Percentiles rank a stretch among this genome's conserved stretches.
Conservation (phyloP, 1,284 basidiomycete species). For the Puccinia novopanici region DNA sequence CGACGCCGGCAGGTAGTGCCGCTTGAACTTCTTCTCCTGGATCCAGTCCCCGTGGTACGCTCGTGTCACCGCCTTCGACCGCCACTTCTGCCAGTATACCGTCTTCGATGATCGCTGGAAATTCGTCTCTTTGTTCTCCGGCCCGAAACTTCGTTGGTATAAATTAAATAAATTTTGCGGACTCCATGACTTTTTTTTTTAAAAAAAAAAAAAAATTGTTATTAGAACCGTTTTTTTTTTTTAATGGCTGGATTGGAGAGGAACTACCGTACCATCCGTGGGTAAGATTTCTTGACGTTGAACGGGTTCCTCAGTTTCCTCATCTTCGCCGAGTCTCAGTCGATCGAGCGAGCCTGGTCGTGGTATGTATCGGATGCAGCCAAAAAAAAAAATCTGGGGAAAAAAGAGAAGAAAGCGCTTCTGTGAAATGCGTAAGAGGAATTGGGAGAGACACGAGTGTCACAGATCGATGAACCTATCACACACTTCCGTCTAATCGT, state of each 20-base stretch:
- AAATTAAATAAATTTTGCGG: constrained; percentile 77
- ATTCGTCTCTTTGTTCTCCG: constrained; percentile 62
- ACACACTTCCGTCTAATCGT: too few relatives aligned
- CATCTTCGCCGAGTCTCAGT: constrained; percentile 16
- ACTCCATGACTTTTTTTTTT: constrained; percentile 67
- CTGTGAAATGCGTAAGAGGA: too few relatives aligned
- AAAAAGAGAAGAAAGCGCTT: too few relatives aligned
- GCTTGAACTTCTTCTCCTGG: constrained; percentile 87
- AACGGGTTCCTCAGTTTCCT: constrained; percentile 58
- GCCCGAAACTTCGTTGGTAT: constrained; percentile 68
- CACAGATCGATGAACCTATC: too few relatives aligned
- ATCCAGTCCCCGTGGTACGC: constrained; percentile 97
- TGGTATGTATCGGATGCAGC: too few relatives aligned
- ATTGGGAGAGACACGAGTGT: too few relatives aligned
- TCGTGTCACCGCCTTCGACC: constrained; percentile 81
- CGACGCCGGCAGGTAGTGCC: constrained; percentile 85
- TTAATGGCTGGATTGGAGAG: background rate
- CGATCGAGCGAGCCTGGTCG: constrained; percentile 4
- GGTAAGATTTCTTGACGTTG: constrained; percentile 61
- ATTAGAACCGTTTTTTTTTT: too few relatives aligned
- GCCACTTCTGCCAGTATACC: constrained; percentile 91
- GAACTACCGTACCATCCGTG: constrained; percentile 63
- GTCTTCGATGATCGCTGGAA: constrained; percentile 70
- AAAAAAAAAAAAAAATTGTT: background rate
- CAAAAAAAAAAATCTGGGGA: too few relatives aligned